A percentile compares a stretch with the other conserved stretches of the same genome.
These are phyloP conservation scores for Plasmodium knowlesi DNA, from an alignment of 169 alveolate species.

Conservation along the genomic window DNA sequence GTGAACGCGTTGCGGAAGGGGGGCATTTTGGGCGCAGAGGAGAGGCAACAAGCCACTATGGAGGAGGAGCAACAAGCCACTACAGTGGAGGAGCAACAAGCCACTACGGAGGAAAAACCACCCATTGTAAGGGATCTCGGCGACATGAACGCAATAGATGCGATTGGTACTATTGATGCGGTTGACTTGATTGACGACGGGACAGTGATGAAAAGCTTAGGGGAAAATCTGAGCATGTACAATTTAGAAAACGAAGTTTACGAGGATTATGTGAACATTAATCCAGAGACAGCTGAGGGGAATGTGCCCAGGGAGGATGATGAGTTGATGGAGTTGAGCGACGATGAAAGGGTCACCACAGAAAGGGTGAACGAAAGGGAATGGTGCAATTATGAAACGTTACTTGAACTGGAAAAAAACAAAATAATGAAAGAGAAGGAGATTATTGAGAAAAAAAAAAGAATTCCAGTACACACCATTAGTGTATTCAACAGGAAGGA, in stretches of 20 bases:
- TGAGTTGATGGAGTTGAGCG: slow-evolving; percentile 37
- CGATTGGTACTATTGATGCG: not conserved
- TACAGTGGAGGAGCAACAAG: not conserved
- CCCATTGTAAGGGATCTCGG: not conserved
- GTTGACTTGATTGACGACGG: not conserved
- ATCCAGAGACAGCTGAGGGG: not conserved
- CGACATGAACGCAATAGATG: not conserved
- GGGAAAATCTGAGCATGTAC: slow-evolving; percentile 24
- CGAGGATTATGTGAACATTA: slow-evolving; percentile 18
- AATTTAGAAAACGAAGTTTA: slow-evolving; percentile 33
- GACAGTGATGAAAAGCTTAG: not conserved
- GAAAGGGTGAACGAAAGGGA: slow-evolving; percentile 7
- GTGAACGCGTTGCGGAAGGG: slow-evolving; percentile 15
- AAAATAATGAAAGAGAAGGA: slow-evolving; percentile 40
- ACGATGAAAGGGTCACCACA: slow-evolving; percentile 15
- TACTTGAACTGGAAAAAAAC: slow-evolving; percentile 33
- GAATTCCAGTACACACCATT: slow-evolving; percentile 53
- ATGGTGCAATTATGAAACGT: slow-evolving; percentile 65
- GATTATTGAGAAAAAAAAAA: slow-evolving; percentile 48
- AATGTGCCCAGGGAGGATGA: slow-evolving; percentile 14
- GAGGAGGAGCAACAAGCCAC: not conserved
- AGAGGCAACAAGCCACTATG: not conserved
- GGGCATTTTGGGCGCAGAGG: not conserved
- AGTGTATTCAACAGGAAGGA: slow-evolving; percentile 24
- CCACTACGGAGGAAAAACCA: not conserved